Percentiles rank a stretch among this genome's conserved stretches.
phyloP scores from a whole-genome alignment of 305 asterid species.

The Galium porrigens region DNA sequence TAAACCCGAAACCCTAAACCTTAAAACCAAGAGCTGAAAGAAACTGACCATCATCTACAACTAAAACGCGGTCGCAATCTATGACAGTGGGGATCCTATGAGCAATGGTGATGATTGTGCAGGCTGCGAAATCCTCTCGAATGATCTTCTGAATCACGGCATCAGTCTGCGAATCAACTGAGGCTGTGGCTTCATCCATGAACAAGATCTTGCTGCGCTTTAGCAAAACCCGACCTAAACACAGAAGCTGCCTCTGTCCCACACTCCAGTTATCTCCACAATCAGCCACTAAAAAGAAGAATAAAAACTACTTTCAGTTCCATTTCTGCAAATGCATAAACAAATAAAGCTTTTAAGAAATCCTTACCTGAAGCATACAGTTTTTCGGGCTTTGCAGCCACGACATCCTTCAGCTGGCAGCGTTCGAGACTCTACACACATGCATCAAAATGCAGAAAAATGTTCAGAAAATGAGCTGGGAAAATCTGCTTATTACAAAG shows the following conservation, averaged over 20 bases:
- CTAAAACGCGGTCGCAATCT: slow-evolving; percentile 23
- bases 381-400: slow-evolving; percentile 42
- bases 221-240: slow-evolving; percentile 24
- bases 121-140: slow-evolving; percentile 18
- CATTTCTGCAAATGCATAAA: neutral
- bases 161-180: slow-evolving; percentile 31
- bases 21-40: neutral
- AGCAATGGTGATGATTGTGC: slow-evolving; percentile 26
- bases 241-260: slow-evolving; percentile 29
- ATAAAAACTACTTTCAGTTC: neutral
- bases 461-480: neutral
- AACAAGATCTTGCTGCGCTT: slow-evolving; percentile 21
- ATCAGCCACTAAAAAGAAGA: slow-evolving; percentile 29
- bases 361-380: slow-evolving; percentile 38
- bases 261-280: slow-evolving; percentile 42
- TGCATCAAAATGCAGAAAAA: neutral
- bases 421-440: slow-evolving; percentile 44
- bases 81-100: slow-evolving; percentile 31
- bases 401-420: slow-evolving; percentile 59
- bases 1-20: neutral
- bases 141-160: slow-evolving; percentile 24
- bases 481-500: neutral
- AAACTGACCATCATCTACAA: slow-evolving; percentile 21
- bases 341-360: neutral
- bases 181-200: slow-evolving; percentile 35